These are phyloP conservation scores for Bassia scoparia DNA, from an alignment of 148 eudicot species.

Conservation along the genomic window DNA sequence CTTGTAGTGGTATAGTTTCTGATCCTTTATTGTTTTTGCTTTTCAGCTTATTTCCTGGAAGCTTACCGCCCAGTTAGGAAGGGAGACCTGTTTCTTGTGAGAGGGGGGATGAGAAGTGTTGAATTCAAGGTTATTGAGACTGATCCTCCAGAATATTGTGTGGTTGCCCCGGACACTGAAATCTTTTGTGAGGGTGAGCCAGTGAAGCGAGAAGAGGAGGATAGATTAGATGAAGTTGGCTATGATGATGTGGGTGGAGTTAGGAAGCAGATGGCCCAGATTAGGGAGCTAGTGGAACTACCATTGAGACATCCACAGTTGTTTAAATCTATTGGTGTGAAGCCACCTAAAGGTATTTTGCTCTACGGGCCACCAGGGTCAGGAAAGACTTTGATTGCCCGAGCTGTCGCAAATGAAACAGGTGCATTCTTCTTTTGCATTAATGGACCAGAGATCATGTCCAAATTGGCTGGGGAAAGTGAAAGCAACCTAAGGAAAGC, in stretches of 20 bases:
- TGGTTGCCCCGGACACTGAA: conserved; percentile 45
- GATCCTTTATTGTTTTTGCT: neutral
- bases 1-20: neutral
- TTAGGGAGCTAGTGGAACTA: conserved; percentile 41
- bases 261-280: conserved; percentile 49
- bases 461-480: conserved; percentile 50
- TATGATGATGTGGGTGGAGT: conserved; percentile 52
- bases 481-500: conserved; percentile 50
- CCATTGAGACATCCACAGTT: conserved; percentile 46
- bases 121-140: conserved; percentile 48
- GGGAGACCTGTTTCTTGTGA: conserved; percentile 38
- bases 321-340: conserved; percentile 42
- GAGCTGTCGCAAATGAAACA: conserved; percentile 45
- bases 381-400: conserved; percentile 41
- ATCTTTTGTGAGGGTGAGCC: conserved; percentile 49
- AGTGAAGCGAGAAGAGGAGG: conserved; percentile 41
- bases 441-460: conserved; percentile 46
- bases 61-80: conserved; percentile 44
- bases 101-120: conserved; percentile 48
- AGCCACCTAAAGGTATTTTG: conserved; percentile 45
- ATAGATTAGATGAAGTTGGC: conserved; percentile 42
- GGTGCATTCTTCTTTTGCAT: conserved; percentile 46
- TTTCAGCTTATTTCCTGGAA: conserved; percentile 37
- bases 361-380: conserved; percentile 49
- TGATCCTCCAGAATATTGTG: conserved; percentile 44